Evolutionary conservation across 352 stramenopile species (phyloP).

Genomic region (Pythium myriotylum): DNA sequence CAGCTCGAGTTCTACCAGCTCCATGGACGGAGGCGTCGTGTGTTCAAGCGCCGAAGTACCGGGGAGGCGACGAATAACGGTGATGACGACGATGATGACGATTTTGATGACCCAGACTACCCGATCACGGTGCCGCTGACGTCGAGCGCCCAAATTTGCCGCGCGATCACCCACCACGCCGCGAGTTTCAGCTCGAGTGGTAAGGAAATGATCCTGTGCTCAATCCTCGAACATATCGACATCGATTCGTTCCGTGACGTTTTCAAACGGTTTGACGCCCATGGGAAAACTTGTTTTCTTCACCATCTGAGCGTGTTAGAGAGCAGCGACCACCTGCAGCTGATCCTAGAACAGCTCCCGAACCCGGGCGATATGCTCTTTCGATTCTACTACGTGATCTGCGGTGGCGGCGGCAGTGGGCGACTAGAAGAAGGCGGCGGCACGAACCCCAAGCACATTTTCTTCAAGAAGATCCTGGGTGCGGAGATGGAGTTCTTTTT

Average conservation of each 20-base stretch:
- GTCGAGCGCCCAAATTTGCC: conserved; percentile 70
- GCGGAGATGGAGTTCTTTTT: conserved; percentile 77
- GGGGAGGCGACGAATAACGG: not conserved
- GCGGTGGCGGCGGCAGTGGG: conserved; percentile 31
- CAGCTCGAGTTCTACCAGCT: conserved; percentile 28
- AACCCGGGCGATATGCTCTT: conserved; percentile 66
- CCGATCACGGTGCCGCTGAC: conserved; percentile 56
- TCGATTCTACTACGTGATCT: conserved; percentile 57
- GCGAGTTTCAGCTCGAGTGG: conserved; percentile 62
- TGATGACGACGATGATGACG: conserved; percentile 34
- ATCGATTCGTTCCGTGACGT: conserved; percentile 69
- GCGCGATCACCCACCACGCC: conserved; percentile 61
- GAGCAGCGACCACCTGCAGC: conserved; percentile 53
- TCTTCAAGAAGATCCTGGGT: conserved; percentile 60
- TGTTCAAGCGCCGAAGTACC: not conserved
- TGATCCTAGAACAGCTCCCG: conserved; percentile 53
- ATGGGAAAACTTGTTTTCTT: conserved; percentile 62
- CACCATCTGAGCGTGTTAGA: conserved; percentile 61
- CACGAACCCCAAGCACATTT: conserved; percentile 44
- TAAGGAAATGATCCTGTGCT: conserved; percentile 73
- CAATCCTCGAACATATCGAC: conserved; percentile 65
- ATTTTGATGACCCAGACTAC: conserved; percentile 37
- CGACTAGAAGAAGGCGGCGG: conserved; percentile 16
- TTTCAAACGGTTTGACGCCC: conserved; percentile 62
- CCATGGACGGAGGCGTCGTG: conserved; percentile 4